Base-by-base conservation (phyloP, 148 eudicot genomes). In the Selenicereus undatus region DNA sequence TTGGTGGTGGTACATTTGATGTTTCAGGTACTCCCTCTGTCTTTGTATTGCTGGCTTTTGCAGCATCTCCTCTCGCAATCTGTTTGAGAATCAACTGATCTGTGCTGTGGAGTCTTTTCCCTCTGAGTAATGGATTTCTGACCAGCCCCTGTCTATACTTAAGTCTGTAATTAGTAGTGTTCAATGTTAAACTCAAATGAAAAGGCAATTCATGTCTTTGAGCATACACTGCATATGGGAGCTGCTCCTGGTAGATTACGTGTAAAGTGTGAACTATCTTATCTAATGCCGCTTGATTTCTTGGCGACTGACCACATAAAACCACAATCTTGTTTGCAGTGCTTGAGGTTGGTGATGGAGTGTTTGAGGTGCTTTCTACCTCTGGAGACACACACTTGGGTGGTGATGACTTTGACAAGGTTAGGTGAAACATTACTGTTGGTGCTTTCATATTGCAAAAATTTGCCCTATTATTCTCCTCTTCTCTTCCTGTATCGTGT, bases 321-420 rank as follows among this genome's bases (percentile, higher is more conserved):
- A 64, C 21, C 36, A 16, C 75, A 14, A 78, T 80, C 20, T 26
- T 27, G 4, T 36, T 81, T 85, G 82, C 84, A 93, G 99, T 95
- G 83, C 97, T 93, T 65, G 99, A 95, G 88, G 99, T 95, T 65
- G 99, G 99, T 73, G 99, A 95, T 86, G 99, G 99, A 82, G 99
- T 95, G 50, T 95, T 95, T 86, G 99, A 95, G 86, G 99, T 95
- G 85, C 91, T 95, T 66, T 95, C 99, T 11, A 95, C 99, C 18
- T 95, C 97, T 65, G 99, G 99, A 79, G 99, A 95, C 80, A 95
- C 99, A 26, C 99, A 95, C 87, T 84, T 95, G 86, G 99, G 99
- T 81, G 99, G 99, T 85, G 99, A 95, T 86, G 99, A 95, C 81
- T 93, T 95, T 78, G 99, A 95, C 86, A 95, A 95, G 97, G 99